phyloP scores from a whole-genome alignment of 2,329 filamentous ascomycete species.

The Aspergillus aculeatus region DNA sequence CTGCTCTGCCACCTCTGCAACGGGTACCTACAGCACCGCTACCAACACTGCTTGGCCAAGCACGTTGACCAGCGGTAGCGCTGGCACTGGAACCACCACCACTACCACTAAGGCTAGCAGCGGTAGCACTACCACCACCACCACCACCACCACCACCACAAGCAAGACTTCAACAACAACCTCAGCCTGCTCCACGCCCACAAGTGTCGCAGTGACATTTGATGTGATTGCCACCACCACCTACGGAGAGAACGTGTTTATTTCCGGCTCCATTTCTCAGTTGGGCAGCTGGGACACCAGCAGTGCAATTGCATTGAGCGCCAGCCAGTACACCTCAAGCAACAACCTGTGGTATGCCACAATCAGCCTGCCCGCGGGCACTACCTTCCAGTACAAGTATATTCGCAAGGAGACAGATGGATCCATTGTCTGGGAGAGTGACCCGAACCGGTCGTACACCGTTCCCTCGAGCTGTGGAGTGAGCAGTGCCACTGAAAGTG shows the following conservation, averaged over 20 bases:
- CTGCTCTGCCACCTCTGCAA: conserved; percentile 32
- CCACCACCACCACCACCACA: neutral
- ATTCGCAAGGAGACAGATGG: conserved; percentile 58
- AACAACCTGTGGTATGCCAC: conserved; percentile 64
- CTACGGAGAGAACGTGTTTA: conserved; percentile 64
- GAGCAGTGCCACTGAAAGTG: conserved; percentile 33
- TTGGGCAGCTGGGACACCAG: conserved; percentile 64
- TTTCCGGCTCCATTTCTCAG: conserved; percentile 58
- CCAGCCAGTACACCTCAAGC: conserved; percentile 57
- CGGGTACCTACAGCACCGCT: conserved; percentile 34
- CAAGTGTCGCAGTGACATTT: conserved; percentile 63
- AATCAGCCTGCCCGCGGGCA: conserved; percentile 56
- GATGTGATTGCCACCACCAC: conserved; percentile 56
- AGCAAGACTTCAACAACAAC: conserved; percentile 18
- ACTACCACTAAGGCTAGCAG: conserved; percentile 24
- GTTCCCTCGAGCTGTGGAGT: conserved; percentile 39
- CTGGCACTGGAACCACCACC: conserved; percentile 32
- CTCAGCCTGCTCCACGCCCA: conserved; percentile 19
- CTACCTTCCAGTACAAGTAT: conserved; percentile 66
- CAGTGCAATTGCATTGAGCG: conserved; percentile 57
- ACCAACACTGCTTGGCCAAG: conserved; percentile 35
- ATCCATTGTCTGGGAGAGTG: conserved; percentile 62
- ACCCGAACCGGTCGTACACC: conserved; percentile 47
- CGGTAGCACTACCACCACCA: neutral
- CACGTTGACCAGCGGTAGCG: conserved; percentile 30